Evolutionary conservation across 75 land plant species (phyloP), one percentile per base, ranked within the genome.

Genomic region (Adiantum capillusveneris): DNA sequence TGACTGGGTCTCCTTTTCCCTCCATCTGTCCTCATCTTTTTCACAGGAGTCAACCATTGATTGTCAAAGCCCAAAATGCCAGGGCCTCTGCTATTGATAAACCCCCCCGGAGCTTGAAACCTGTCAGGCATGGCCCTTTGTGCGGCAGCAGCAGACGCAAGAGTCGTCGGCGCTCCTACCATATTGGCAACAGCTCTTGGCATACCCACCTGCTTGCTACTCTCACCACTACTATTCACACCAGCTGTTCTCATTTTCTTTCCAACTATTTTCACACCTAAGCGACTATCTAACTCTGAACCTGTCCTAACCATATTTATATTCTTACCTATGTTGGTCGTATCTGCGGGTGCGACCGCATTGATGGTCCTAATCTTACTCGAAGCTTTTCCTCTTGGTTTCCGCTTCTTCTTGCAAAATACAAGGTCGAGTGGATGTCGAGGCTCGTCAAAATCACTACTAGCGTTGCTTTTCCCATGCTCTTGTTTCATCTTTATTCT

Each of bases 361-460:
- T 74, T 68, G 9, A 64, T 31, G 14, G 46, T 57, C 56, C 83
- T 78, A 44, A 67, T 30, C 29, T 64, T 68, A 11, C 45, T 65
- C 11, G 63, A 73, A 25, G 75, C 45, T 53, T 81, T 90, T 29
- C 87, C 89, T 67, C 99, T 73, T 57, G 84, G 85, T 46, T 90
- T 90, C 43, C 99, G 73, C 75, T 81, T 95, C 83, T 84, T 87
- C 67, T 82, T 95, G 72, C 88, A 82, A 29, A 90, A 80, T 43
- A 95, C 97, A 48, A 95, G 84, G 36, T 95, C 97, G 17, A 86
- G 92, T 2, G 99, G 99, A 73, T 95, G 99, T 27, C 79, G 58
- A 5, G 74, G 65, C 22, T 71, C 37, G 0, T 74, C 72, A 50
- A 72, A 31, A 25, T 74, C 76, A 29, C 70, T 77, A 29, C 37